These are phyloP conservation scores for Oryza glumipatula DNA, from an alignment of 176 grass and related monocot species.

Conservation along the genomic window DNA sequence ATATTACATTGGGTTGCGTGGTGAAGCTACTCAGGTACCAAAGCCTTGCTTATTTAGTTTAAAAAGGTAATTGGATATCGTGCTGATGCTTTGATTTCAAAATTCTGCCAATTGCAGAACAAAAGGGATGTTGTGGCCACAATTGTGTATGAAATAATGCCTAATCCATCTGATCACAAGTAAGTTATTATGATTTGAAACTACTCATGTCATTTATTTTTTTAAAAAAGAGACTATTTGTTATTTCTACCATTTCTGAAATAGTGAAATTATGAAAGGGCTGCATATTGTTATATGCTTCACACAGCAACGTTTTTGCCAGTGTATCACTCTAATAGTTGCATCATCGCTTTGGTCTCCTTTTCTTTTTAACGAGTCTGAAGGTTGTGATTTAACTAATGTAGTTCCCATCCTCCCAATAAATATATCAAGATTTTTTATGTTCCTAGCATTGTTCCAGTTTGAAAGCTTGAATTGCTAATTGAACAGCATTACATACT, in stretches of 20 bases:
- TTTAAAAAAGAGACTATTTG: background rate
- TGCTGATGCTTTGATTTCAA: slow-evolving; percentile 43
- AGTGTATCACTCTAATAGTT: background rate
- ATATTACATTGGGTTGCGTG: slow-evolving; percentile 95
- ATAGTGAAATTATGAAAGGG: background rate
- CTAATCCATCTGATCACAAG: slow-evolving; percentile 98
- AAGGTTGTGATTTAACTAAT: slow-evolving; percentile 23
- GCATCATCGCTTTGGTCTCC: background rate
- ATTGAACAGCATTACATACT: background rate
- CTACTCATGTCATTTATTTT: background rate
- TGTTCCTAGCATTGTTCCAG: background rate
- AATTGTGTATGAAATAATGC: slow-evolving; percentile 96
- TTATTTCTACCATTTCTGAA: background rate
- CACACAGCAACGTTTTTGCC: background rate
- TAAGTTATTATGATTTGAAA: slow-evolving; percentile 51
- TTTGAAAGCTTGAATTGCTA: background rate
- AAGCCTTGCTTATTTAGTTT: slow-evolving; percentile 19
- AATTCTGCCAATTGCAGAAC: slow-evolving; percentile 51
- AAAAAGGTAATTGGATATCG: slow-evolving; percentile 19
- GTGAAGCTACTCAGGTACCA: slow-evolving; percentile 94
- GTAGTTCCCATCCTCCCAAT: background rate
- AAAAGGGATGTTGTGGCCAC: slow-evolving; percentile 98
- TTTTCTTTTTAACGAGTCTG: background rate
- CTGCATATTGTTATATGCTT: slow-evolving; percentile 4
- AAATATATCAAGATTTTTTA: slow-evolving; percentile 5